Base-by-base conservation (phyloP, 139 green algal species). In the Bryopsis sp. region DNA sequence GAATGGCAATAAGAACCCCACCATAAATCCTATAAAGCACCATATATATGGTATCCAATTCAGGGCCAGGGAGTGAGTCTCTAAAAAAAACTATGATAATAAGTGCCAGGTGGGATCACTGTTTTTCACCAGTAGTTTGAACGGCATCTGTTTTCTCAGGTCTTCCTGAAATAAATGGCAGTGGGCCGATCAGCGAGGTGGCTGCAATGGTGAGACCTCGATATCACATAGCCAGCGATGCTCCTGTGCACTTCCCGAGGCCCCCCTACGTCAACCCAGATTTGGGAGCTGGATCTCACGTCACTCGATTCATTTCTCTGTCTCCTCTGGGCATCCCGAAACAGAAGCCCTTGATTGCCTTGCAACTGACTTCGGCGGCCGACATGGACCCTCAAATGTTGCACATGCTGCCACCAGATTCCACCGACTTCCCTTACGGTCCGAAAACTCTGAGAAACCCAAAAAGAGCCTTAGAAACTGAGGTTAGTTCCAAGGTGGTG, bases 241-340 rank as follows among this genome's bases (percentile, higher is more conserved):
- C 37, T 31, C 24, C 38, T 24, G 11, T 69, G 37, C 43, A 50
- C 37, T 72, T 64, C 32, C 19, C 15, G 15, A 78, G 92, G 3
- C 48, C 79, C 58, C 93, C 93, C 1, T 98, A 97, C 81, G 47
- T 73, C 19, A 92, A 94, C 74, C 70, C 72, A 19, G 86, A 91
- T 68, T 72, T 89, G 28, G 89, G 89, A 0, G 87, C 80, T 0
- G 88, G 88, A 8, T 58, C 67, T 2, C 80, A 90, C 39, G 86
- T 85, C 1, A 97, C 92, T 8, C 79, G 92, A 47, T 97, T 98
- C 79, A 78, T 97, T 2, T 79, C 65, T 0, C 78, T 98, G 32
- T 91, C 82, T 1, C 65, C 78, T 15, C 75, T 88, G n/a, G 67
- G 60, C 15, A 65, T 47, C 31, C 24, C 3, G 5, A 54, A 37